These are phyloP conservation scores for Xylaria curta DNA, from an alignment of 495 filamentous ascomycete species.

Conservation along the genomic window DNA sequence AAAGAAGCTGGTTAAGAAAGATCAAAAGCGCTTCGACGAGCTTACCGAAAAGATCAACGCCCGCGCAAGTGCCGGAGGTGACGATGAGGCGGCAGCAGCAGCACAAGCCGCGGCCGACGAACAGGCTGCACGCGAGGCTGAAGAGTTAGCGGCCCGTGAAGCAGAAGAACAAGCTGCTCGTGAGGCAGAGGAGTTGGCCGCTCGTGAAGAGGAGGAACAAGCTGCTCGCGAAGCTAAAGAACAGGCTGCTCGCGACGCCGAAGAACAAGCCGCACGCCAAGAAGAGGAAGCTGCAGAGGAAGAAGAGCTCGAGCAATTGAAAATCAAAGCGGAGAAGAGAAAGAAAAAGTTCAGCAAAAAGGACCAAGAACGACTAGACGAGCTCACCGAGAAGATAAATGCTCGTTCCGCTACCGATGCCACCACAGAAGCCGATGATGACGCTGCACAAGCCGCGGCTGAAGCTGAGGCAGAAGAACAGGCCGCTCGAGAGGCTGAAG, in stretches of 20 bases:
- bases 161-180: conserved; percentile 32
- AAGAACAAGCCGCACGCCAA: conserved; percentile 33
- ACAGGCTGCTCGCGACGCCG: conserved; percentile 27
- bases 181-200: conserved; percentile 36
- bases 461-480: conserved; percentile 24
- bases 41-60: conserved; percentile 45
- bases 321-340: conserved; percentile 20
- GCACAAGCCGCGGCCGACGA: conserved; percentile 24
- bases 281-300: conserved; percentile 41
- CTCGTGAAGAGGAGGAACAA: conserved; percentile 21
- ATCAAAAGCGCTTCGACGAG: conserved; percentile 46
- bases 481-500: conserved; percentile 22
- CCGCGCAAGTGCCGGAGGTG: conserved; percentile 16
- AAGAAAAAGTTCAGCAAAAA: conserved; percentile 11
- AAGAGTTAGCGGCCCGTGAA: conserved; percentile 40
- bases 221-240: conserved; percentile 27
- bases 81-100: conserved; percentile 16
- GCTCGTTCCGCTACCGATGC: conserved; percentile 28
- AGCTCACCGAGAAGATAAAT: conserved; percentile 44
- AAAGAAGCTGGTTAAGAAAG: conserved; percentile 42
- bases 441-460: conserved; percentile 4
- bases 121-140: conserved; percentile 34
- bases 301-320: conserved; percentile 30
- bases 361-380: conserved; percentile 44
- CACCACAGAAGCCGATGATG: neutral